These are phyloP conservation scores for Zarea fungicola DNA, from an alignment of 2,329 filamentous ascomycete species.

Conservation along the genomic window DNA sequence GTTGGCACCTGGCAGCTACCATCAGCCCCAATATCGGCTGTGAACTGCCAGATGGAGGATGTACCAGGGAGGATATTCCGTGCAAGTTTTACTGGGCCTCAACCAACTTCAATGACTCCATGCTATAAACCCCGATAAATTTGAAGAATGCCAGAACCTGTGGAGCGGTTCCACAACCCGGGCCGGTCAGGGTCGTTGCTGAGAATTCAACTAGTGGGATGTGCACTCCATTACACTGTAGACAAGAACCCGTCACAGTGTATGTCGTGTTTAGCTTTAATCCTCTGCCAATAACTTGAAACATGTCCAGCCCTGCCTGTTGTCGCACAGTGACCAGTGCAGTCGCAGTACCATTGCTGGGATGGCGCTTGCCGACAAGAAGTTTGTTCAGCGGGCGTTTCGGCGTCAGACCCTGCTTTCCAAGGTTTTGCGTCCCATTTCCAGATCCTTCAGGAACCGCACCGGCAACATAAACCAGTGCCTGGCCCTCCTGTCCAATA, in stretches of 20 bases:
- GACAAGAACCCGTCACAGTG: constrained; percentile 10
- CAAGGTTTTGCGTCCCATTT: constrained; percentile 14
- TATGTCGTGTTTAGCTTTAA: constrained; percentile 14
- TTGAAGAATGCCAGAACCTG: constrained; percentile 14
- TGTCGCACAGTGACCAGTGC: constrained; percentile 14
- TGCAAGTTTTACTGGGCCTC: too few species aligned
- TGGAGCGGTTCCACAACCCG: constrained; percentile 14
- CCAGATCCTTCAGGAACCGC: constrained; percentile 11
- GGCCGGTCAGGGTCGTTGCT: constrained; percentile 3
- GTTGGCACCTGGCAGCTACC: too few species aligned
- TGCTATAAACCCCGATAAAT: constrained; percentile 13
- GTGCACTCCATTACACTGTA: neutral
- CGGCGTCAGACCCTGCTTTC: constrained; percentile 9
- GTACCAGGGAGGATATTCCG: too few species aligned
- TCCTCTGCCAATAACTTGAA: constrained; percentile 15
- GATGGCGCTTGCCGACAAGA: neutral
- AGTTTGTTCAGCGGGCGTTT: constrained; percentile 12
- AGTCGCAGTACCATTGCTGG: too few species aligned
- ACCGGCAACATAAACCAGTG: constrained; percentile 14
- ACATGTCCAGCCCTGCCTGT: constrained; percentile 15
- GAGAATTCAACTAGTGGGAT: constrained; percentile 15
- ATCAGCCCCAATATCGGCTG: too few species aligned
- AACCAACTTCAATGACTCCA: constrained; percentile 4
- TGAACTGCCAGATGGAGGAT: too few species aligned
- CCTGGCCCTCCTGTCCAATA: constrained; percentile 15